phyloP scores from a whole-genome alignment of 805 yeast species.

The Komagataella pastoris region DNA sequence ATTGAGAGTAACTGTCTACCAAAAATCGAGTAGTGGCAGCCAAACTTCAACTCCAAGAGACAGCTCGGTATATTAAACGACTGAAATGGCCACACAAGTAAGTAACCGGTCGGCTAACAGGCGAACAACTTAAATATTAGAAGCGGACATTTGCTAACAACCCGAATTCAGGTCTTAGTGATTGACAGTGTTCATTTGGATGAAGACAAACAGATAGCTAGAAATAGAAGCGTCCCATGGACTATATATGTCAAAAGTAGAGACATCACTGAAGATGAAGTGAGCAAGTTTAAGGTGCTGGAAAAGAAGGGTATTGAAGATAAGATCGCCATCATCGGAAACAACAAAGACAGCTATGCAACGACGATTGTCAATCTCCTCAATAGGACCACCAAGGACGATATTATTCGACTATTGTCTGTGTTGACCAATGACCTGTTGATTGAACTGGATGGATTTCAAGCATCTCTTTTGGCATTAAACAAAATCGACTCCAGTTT shows the following conservation, averaged over 20 bases:
- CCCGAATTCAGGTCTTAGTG: slow-evolving; percentile 14
- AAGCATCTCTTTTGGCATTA: slow-evolving; percentile 22
- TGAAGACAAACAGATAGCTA: slow-evolving; percentile 52
- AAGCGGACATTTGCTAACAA: background rate
- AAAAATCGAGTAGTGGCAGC: background rate
- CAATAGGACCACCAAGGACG: slow-evolving; percentile 40
- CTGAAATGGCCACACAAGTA: background rate
- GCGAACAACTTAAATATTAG: background rate
- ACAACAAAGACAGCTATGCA: slow-evolving; percentile 38
- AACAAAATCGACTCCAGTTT: slow-evolving; percentile 26
- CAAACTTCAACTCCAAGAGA: background rate
- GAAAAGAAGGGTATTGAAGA: slow-evolving; percentile 24
- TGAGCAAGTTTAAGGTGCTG: slow-evolving; percentile 24
- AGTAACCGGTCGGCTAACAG: background rate
- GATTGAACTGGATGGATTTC: slow-evolving; percentile 17
- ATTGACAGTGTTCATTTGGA: slow-evolving; percentile 56
- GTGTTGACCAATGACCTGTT: slow-evolving; percentile 49
- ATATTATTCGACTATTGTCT: slow-evolving; percentile 50
- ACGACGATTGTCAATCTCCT: slow-evolving; percentile 40
- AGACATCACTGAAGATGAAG: slow-evolving; percentile 54
- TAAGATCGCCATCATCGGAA: slow-evolving; percentile 24
- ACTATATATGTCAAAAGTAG: slow-evolving; percentile 74
- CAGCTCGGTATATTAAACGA: background rate
- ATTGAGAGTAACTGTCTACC: background rate
- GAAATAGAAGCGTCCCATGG: slow-evolving; percentile 84